phyloP scores from a whole-genome alignment of 305 asterid genomes.

The Lippia alba region DNA sequence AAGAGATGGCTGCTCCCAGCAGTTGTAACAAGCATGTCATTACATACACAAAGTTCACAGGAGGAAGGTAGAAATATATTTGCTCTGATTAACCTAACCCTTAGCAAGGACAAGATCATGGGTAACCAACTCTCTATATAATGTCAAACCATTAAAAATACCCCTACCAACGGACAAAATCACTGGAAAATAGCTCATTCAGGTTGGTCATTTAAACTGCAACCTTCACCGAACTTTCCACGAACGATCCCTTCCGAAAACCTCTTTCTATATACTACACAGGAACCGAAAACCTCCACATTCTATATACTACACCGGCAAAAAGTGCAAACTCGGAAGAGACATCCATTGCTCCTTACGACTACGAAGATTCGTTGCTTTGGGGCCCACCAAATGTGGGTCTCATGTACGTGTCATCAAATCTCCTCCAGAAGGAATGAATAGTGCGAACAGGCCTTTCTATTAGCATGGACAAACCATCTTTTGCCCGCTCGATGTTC shows the following conservation, averaged over 20 bases:
- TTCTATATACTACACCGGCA: background rate
- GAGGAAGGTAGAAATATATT: too few relatives aligned
- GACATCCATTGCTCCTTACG: background rate
- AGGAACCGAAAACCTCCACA: too few relatives aligned
- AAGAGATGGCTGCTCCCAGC: too few relatives aligned
- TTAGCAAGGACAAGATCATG: too few relatives aligned
- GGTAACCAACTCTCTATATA: too few relatives aligned
- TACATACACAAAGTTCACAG: too few relatives aligned
- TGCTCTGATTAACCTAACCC: too few relatives aligned
- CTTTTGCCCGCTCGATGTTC: slow-evolving; percentile 67
- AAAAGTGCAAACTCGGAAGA: background rate
- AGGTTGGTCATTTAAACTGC: background rate
- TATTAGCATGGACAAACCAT: slow-evolving; percentile 72
- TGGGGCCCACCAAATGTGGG: slow-evolving; percentile 80
- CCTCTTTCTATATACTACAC: background rate
- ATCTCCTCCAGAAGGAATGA: slow-evolving; percentile 86
- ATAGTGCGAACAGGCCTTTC: slow-evolving; percentile 84
- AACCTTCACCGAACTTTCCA: background rate
- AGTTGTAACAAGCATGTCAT: too few relatives aligned
- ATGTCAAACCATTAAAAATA: too few relatives aligned
- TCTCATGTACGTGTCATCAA: slow-evolving; percentile 86
- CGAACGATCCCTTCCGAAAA: background rate
- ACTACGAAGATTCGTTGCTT: slow-evolving; percentile 25
- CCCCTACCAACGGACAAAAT: too few relatives aligned
- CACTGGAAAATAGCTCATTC: background rate